phyloP scores from a whole-genome alignment of 768 basidiomycete genomes.

The Glaciozyma antarctica region DNA sequence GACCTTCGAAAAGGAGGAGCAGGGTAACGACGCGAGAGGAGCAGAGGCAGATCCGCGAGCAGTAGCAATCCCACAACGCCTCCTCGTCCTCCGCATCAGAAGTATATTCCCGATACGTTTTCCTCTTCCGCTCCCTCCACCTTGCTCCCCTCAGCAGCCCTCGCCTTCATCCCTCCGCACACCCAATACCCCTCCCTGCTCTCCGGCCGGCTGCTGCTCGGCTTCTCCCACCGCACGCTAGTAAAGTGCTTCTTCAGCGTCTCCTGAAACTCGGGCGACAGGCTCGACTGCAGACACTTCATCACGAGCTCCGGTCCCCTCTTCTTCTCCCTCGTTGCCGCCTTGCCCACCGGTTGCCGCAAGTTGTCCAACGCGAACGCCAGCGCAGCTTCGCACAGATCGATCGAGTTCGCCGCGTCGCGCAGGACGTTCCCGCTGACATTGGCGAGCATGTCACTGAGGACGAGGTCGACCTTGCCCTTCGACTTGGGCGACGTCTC shows the following conservation, averaged over 20 bases:
- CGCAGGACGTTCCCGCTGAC: slow-evolving; percentile 57
- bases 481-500: slow-evolving; percentile 24
- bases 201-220: slow-evolving; percentile 63
- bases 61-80: no score
- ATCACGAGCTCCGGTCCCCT: slow-evolving; percentile 10
- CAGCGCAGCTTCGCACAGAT: slow-evolving; percentile 65
- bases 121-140: background rate
- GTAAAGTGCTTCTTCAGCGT: slow-evolving; percentile 56
- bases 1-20: no score
- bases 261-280: slow-evolving; percentile 33
- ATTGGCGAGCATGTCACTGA: slow-evolving; percentile 87
- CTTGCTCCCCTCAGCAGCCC: background rate
- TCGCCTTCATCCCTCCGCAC: slow-evolving; percentile 55
- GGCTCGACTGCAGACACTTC: slow-evolving; percentile 11
- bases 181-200: slow-evolving; percentile 80
- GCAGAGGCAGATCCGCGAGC: no score
- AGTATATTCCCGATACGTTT: background rate
- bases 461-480: slow-evolving; percentile 60
- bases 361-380: slow-evolving; percentile 50
- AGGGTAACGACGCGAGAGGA: no score
- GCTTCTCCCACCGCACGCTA: slow-evolving; percentile 63
- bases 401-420: slow-evolving; percentile 61
- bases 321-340: slow-evolving; percentile 46
- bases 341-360: slow-evolving; percentile 46
- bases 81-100: background rate